Conservation (phyloP, 176 grass and related monocot species). For the Coix lacrymajobi region DNA sequence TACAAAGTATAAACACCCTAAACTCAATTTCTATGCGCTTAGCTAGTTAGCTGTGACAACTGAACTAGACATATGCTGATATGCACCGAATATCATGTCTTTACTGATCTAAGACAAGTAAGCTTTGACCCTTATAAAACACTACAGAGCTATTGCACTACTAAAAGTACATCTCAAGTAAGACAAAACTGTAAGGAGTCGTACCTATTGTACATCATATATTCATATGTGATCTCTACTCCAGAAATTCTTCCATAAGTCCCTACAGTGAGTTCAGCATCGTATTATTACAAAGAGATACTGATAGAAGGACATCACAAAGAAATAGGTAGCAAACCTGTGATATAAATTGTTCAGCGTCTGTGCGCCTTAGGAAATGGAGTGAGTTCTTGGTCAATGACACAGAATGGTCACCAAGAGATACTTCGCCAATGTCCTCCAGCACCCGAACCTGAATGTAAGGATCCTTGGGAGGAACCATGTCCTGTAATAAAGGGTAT, state of each 20-base stretch:
- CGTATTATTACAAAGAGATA: not conserved
- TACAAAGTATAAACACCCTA: not conserved
- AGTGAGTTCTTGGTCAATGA: constrained; percentile 87
- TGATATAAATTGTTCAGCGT: constrained; percentile 84
- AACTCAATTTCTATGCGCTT: not conserved
- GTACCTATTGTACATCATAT: constrained; percentile 44
- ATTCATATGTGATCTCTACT: constrained; percentile 31
- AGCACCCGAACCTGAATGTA: constrained; percentile 83
- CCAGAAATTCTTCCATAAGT: constrained; percentile 92
- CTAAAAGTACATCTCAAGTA: not conserved
- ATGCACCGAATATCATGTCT: not conserved
- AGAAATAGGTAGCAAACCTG: constrained; percentile 45
- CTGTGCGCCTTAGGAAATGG: constrained; percentile 84
- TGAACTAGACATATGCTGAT: constrained; percentile 12
- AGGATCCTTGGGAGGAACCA: constrained; percentile 96
- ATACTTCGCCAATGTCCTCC: constrained; percentile 87
- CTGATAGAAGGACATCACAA: not conserved
- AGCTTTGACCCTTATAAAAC: not conserved
- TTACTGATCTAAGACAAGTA: not conserved
- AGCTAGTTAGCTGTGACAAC: not conserved
- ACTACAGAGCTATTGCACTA: not conserved
- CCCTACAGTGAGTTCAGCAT: constrained; percentile 46
- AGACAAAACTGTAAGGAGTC: not conserved
- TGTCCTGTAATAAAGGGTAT: constrained; percentile 57
- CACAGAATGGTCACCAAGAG: constrained; percentile 82